Conservation (phyloP, 2,329 filamentous ascomycete genomes). For the Paracoccidioides brasiliensis region DNA sequence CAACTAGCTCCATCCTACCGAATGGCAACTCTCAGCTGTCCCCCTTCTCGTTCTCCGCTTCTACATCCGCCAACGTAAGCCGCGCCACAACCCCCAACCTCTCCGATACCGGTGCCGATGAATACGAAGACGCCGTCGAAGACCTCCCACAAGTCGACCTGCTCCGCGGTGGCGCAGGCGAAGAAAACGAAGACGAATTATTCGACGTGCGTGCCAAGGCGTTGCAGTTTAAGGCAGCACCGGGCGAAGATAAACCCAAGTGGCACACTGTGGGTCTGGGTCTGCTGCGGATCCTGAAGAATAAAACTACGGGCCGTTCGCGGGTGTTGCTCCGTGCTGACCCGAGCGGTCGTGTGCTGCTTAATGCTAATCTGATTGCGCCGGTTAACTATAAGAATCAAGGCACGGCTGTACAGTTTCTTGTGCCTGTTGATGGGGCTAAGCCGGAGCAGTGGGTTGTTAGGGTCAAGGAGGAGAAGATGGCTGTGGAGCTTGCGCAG, state of each 20-base stretch:
- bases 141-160: constrained; percentile 59
- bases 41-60: constrained; percentile 15
- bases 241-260: constrained; percentile 16
- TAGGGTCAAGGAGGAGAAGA: constrained; percentile 48
- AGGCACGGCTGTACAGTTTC: constrained; percentile 31
- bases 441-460: constrained; percentile 59
- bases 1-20: constrained; percentile 9
- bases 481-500: constrained; percentile 37
- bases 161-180: constrained; percentile 51
- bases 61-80: constrained; percentile 28
- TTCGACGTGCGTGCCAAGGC: constrained; percentile 61
- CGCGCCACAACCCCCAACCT: constrained; percentile 35
- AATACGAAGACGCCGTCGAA: constrained; percentile 38
- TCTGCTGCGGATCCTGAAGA: constrained; percentile 56
- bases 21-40: constrained; percentile 15
- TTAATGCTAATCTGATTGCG: constrained; percentile 56
- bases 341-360: constrained; percentile 56
- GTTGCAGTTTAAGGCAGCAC: constrained; percentile 42
- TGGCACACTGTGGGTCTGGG: constrained; percentile 64
- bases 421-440: constrained; percentile 39
- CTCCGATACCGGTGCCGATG: constrained; percentile 29
- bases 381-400: constrained; percentile 50
- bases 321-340: constrained; percentile 63
- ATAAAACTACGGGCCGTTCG: constrained; percentile 54
- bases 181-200: constrained; percentile 58